Percentiles rank a stretch among this genome's conserved stretches.
Evolutionary conservation across 1,284 basidiomycete species (phyloP).

Genomic region (Cryptococcus sp.): DNA sequence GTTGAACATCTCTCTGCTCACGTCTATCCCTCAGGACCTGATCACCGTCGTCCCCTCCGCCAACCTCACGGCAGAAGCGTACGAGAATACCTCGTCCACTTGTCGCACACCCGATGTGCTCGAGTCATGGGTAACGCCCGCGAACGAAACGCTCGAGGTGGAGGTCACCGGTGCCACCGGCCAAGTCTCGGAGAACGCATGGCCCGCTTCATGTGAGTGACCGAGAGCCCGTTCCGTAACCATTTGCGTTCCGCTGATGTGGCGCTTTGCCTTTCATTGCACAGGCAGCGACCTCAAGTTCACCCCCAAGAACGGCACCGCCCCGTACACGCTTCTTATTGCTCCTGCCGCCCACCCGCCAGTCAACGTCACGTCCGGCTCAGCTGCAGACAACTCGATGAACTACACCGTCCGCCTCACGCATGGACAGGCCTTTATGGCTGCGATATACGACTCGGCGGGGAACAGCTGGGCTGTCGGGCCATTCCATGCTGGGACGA

Average conservation of each 20-base stretch:
- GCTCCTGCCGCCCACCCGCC: constrained; percentile 39
- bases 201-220: constrained; percentile 30
- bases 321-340: constrained; percentile 34
- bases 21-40: constrained; percentile 21
- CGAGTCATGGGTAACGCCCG: constrained; percentile 30
- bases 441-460: constrained; percentile 27
- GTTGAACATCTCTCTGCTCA: not conserved
- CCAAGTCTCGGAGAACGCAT: constrained; percentile 25
- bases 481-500: constrained; percentile 32
- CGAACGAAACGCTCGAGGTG: constrained; percentile 26
- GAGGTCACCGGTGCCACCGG: constrained; percentile 23
- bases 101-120: constrained; percentile 23
- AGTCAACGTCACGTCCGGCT: constrained; percentile 34
- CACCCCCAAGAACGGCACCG: constrained; percentile 37
- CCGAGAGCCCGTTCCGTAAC: too few species aligned
- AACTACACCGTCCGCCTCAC: constrained; percentile 38
- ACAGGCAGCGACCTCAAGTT: constrained; percentile 33
- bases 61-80: constrained; percentile 20
- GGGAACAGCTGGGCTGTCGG: constrained; percentile 33
- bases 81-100: constrained; percentile 15
- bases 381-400: constrained; percentile 16
- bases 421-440: constrained; percentile 39
- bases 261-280: not conserved
- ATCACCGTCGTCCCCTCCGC: constrained; percentile 24
- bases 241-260: not conserved